Conservation (phyloP, 352 stramenopile genomes). For the Phytophthora capsici region DNA sequence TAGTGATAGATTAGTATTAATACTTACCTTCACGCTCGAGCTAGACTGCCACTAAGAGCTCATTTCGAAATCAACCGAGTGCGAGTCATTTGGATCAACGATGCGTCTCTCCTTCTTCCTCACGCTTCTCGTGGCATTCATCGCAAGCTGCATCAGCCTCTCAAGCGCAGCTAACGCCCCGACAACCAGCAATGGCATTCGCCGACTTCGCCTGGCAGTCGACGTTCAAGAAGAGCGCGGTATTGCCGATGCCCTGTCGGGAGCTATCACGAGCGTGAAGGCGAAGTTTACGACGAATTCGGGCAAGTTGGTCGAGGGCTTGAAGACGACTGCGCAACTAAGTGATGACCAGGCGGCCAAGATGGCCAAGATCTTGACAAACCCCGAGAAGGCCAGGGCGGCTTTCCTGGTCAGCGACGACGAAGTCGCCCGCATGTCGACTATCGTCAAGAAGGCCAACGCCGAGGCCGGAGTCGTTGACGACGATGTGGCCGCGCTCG, state of each 20-base stretch:
- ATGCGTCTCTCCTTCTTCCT: conserved; percentile 8
- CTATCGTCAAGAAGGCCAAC: not conserved
- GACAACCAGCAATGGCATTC: not conserved
- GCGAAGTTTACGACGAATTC: not conserved
- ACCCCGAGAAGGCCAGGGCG: not conserved
- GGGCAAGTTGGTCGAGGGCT: not conserved
- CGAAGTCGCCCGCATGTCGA: not conserved
- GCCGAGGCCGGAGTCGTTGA: too few relatives aligned
- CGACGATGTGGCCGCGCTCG: too few relatives aligned
- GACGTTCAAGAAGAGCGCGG: not conserved
- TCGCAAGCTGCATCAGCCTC: conserved; percentile 5
- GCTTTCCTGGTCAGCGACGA: not conserved
- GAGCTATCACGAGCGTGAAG: not conserved
- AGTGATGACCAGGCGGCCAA: not conserved
- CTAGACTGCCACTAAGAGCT: too few relatives aligned
- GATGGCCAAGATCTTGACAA: not conserved
- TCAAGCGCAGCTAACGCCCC: not conserved
- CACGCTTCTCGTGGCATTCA: not conserved
- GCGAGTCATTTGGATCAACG: not conserved
- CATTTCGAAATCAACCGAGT: not conserved
- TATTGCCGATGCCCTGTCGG: not conserved
- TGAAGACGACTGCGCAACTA: not conserved
- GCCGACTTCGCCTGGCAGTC: not conserved
- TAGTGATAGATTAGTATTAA: too few relatives aligned
- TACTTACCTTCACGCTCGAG: too few relatives aligned